Conservation (phyloP, 495 filamentous ascomycete species). For the Acidomyces sp. region DNA sequence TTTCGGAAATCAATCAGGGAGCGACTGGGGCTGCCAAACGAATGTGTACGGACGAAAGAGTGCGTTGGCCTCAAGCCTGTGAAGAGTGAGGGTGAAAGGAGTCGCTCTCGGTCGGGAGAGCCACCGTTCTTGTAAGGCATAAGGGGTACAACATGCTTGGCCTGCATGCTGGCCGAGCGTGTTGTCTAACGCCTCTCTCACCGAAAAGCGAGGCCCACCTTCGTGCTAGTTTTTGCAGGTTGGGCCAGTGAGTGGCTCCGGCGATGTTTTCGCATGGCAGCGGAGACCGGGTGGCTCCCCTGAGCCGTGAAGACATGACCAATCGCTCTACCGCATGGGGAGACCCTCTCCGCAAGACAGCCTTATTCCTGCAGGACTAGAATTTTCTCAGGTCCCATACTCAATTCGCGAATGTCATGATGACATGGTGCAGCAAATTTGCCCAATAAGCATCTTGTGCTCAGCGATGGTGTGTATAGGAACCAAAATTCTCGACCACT, state of each 20-base stretch:
- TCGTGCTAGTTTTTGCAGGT: background rate
- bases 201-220: background rate
- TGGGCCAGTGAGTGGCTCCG: constrained; percentile 1
- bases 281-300: background rate
- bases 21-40: background rate
- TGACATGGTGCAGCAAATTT: too few species aligned
- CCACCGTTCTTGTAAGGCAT: background rate
- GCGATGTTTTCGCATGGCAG: background rate
- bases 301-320: too few species aligned
- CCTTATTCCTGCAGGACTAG: constrained; percentile 3
- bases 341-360: background rate
- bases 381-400: too few species aligned
- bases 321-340: background rate
- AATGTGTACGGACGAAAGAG: constrained; percentile 1
- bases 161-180: background rate
- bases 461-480: too few species aligned
- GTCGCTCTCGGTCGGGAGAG: too few species aligned
- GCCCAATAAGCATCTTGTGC: too few species aligned
- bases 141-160: background rate
- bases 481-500: too few species aligned
- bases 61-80: background rate
- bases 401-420: too few species aligned
- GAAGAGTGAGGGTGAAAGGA: background rate
- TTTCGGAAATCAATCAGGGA: constrained; percentile 1
- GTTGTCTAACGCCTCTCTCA: background rate